Base-by-base conservation (phyloP, 768 basidiomycete genomes). In the Mycena olivaceomarginata region DNA sequence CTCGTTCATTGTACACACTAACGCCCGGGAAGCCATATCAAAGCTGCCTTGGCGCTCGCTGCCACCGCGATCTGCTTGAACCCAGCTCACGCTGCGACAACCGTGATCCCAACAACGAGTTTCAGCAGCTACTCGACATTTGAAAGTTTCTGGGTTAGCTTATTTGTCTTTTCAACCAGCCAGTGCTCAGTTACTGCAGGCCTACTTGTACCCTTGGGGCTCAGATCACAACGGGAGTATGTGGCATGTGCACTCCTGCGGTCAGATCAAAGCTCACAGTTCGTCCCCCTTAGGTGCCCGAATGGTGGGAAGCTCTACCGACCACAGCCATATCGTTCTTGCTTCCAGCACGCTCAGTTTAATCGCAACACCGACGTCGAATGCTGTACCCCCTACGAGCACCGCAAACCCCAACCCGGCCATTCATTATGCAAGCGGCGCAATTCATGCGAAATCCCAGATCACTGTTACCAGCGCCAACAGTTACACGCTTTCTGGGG, bases 201-300 rank as follows among this genome's bases (percentile, higher is more conserved):
- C 82, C 31, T 89, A 89, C 76, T 82, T 89, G 37, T 89, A 89
- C 73, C 88, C 88, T 8, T 89, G 88, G 88, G 88, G 88, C 8
- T 86, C 87, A 43, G 88, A 89, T 64, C 88, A 89, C 79, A 89
- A 89, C 67, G 88, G 88, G 70, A 86, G 88, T 89, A 72, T 6
- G 87, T 83, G 31, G 11, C 25, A 31, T 18, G 25, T 57, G 16
- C 31, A 4, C 31, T 31, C 31, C 16, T 59, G 7, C n/a, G 16
- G 5, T 39, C 22, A 15, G 39, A 22, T 56, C 31, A 9, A 70
- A 43, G 57, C 56, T 13, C 22, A 67, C 13, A 51, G 15, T 12
- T 48, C 43, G 3, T 39, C 13, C n/a, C 4, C 16, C 53, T 10
- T 68, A 89, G 88, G 86, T 76, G 88, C 87, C 45, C 85, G 88